Base-by-base conservation (phyloP, 2,329 filamentous ascomycete genomes). In the Beauveria australis region DNA sequence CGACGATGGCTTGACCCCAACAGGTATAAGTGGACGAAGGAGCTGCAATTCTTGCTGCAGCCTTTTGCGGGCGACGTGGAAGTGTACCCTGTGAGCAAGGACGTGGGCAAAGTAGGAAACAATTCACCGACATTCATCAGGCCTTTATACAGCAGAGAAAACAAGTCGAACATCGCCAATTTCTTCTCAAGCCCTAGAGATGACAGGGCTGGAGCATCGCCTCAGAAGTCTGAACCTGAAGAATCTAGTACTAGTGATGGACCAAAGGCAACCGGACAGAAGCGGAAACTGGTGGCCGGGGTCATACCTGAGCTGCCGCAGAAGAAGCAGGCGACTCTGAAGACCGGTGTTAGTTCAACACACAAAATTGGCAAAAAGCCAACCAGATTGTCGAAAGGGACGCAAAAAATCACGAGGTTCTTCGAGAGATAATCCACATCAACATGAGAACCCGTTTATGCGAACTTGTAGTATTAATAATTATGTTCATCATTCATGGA, bases 91-190 rank as follows among this genome's bases (percentile, higher is more conserved):
- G 94, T 99, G 2, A 86, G 81, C 67, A 89, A 91, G 71, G 92
- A 94, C 4, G 93, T 97, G 0, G 92, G 92, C 0, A 97, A 96
- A 75, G 92, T 96, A 0, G 92, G 93, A 6, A 96, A 96, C 67
- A 89, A 96, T 72, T 95, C 89, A 22, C 86, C 91, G 0, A 82
- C 81, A 0, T 96, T 97, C 69, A 81, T 97, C 49, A 78, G 96
- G 1, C 93, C 93, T 0, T 76, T 97, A 40, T 82, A 89, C 67
- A 95, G 89, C 74, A 87, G 85, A 65, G 89, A 92, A 68, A 97
- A 97, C 73, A 97, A 95, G 76, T 86, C 82, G 54, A 97, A 94
- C 66, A 97, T 97, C 72, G 89, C 89, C 51, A 96, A 96, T 68
- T 97, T 96, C 78, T 97, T 97, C 69, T 48, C 53, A 24, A 46